These are phyloP conservation scores for Trichoderma simmonsii DNA, from an alignment of 2,329 filamentous ascomycete genomes.

Conservation along the genomic window DNA sequence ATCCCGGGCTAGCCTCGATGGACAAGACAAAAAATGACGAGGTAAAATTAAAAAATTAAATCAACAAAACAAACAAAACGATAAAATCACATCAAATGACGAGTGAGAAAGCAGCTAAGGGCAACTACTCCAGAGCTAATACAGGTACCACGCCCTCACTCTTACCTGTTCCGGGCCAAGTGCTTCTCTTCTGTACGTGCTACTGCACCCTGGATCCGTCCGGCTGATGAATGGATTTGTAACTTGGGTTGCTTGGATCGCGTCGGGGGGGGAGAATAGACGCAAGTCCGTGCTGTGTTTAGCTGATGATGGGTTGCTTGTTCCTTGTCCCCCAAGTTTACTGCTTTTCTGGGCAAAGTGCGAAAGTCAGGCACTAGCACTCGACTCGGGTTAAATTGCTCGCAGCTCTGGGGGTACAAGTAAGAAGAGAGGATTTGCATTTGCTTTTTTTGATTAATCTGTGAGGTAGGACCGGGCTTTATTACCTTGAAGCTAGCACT, in stretches of 20 bases:
- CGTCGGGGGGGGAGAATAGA: neutral
- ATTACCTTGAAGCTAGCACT: neutral
- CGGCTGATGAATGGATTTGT: neutral
- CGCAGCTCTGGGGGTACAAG: neutral
- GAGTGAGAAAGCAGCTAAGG: neutral
- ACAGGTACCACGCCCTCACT: neutral
- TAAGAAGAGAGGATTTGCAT: neutral
- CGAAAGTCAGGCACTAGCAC: neutral
- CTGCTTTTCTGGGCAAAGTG: neutral
- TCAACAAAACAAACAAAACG: neutral
- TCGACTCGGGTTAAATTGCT: constrained; percentile 1
- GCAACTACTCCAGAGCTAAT: constrained; percentile 5
- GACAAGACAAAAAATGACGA: neutral
- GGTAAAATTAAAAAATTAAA: neutral
- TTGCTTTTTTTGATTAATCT: neutral
- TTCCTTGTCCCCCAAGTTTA: neutral
- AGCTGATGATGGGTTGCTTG: neutral
- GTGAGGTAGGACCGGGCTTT: neutral
- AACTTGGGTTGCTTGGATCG: neutral
- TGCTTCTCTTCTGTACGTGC: neutral
- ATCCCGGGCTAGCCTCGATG: neutral
- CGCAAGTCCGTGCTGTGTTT: neutral
- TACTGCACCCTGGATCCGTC: neutral
- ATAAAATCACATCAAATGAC: neutral
- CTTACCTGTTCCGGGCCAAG: neutral